A percentile compares a stretch with the other conserved stretches of the same genome.
Conservation (phyloP, 306 rosid species). For the Boehmeria nivea region DNA sequence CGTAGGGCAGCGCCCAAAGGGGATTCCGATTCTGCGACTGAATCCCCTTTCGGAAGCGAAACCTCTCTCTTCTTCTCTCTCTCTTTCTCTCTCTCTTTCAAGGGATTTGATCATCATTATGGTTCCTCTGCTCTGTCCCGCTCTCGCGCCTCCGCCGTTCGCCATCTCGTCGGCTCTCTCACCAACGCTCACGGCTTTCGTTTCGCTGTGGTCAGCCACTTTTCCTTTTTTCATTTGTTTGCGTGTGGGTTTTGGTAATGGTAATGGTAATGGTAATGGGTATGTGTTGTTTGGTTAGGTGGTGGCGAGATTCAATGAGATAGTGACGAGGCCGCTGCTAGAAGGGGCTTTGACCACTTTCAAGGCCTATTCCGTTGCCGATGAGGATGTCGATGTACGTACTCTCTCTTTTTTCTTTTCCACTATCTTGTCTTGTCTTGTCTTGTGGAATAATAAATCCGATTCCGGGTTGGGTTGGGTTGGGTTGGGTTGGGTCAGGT, state of each 20-base stretch:
- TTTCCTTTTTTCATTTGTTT: not conserved
- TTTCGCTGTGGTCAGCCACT: conserved; percentile 63
- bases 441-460: not conserved
- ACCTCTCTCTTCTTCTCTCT: too few species aligned
- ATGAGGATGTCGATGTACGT: conserved; percentile 84
- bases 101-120: not conserved
- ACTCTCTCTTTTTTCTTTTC: not conserved
- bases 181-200: conserved; percentile 67
- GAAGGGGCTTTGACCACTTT: conserved; percentile 90
- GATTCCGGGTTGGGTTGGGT: too few species aligned
- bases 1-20: too few species aligned
- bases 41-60: too few species aligned
- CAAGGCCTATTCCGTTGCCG: conserved; percentile 65
- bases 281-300: conserved; percentile 41
- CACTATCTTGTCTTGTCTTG: not conserved
- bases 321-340: conserved; percentile 65
- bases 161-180: conserved; percentile 77
- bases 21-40: too few species aligned
- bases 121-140: conserved; percentile 30
- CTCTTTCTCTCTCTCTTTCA: too few species aligned
- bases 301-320: conserved; percentile 91
- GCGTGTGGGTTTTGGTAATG: too few species aligned
- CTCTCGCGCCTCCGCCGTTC: conserved; percentile 57
- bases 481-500: too few species aligned
- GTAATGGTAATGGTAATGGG: too few species aligned